Base-by-base conservation (phyloP, 345 rosid genomes). In the Corchorus olitorius region DNA sequence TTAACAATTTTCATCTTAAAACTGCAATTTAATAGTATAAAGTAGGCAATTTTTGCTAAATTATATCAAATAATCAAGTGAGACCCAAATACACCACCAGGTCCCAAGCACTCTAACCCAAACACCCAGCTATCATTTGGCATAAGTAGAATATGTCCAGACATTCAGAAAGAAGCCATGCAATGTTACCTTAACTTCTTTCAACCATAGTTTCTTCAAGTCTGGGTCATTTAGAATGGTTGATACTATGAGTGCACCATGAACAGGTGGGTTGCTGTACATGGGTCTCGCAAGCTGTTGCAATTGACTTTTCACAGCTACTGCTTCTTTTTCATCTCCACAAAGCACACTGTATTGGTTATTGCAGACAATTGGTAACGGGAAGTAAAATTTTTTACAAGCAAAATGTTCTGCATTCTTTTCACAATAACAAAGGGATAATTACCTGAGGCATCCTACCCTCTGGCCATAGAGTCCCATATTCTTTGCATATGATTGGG, bases 401-500 rank as follows among this genome's bases (percentile, higher is more conserved):
- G 65, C 20, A 39, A 17, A 62, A 74, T 17, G 68, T 8, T 34
- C 41, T 49, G 56, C 70, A 46, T 48, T 66, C 12, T 43, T n/a
- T 66, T 67, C n/a, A 15, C 39, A 22, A 52, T 60, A 20, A 39
- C 11, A 54, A 45, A 53, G 78, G 45, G 65, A 41, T 55, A 54
- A 16, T 65, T 93, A 93, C 98, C 99, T 95, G 70, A 93, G 93
- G 86, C 98, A 95, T 78, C 99, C 99, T 54, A 90, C 97, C 76
- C 99, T 90, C 83, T 95, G 99, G 84, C 99, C 98, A 75, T 95
- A 95, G 58, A 93, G 99, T 79, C 99, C 99, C 99, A 95, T 95
- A 84, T 95, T 95, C 76, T 95, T 95, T 0, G 99, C 99, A 86
- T 93, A 95, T 46, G 99, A 95, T 79, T 95, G 98, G 55, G 99